Base-by-base conservation (phyloP, 495 filamentous ascomycete genomes). In the Aspergillus baeticus region DNA sequence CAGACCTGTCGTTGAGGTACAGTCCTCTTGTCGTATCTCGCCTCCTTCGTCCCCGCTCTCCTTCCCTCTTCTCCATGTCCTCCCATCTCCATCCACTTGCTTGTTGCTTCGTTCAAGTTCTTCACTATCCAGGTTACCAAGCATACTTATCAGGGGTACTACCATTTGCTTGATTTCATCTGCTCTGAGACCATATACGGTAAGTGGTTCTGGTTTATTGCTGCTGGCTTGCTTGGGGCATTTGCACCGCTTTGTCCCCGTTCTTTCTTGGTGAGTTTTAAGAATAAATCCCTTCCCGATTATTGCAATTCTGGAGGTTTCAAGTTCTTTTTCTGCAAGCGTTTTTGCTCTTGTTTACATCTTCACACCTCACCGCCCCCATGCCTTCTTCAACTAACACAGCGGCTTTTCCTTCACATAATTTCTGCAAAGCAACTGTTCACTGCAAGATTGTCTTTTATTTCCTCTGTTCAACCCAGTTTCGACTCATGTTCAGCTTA, bases 331-430 rank as follows among this genome's bases (percentile, higher is more conserved):
- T 37, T 41, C 42, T 61, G 38, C 38, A 54, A 36, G 35, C 33
- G 47, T 6, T 29, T n/a, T 36, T 53, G 48, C 38, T 39, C 29
- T 54, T 54, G 48, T 47, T 63, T 46, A 53, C 43, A 37, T 49
- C 45, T 49, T 51, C 46, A 42, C 41, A 49, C 21, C 61, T 63
- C 61, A 63, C 61, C 61, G 61, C 57, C 61, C 49, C 54, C 50
- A 52, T 59, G 47, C 41, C 61, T 63, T 33, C 31, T 58, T 29
- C 36, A n/a, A 43, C 43, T 52, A 44, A 53, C 50, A 55, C 36
- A 45, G 35, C 53, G 43, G 39, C 52, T 17, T 51, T 46, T 51
- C 49, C 52, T 42, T 54, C 39, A 21, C 37, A 26, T 47, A 39
- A 37, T 35, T 49, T 41, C 22, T 23, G 22, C 29, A 38, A 14